Base-by-base conservation (phyloP, 192 early-diverging fungal genomes). In the Tieghemiomyces parasiticus region DNA sequence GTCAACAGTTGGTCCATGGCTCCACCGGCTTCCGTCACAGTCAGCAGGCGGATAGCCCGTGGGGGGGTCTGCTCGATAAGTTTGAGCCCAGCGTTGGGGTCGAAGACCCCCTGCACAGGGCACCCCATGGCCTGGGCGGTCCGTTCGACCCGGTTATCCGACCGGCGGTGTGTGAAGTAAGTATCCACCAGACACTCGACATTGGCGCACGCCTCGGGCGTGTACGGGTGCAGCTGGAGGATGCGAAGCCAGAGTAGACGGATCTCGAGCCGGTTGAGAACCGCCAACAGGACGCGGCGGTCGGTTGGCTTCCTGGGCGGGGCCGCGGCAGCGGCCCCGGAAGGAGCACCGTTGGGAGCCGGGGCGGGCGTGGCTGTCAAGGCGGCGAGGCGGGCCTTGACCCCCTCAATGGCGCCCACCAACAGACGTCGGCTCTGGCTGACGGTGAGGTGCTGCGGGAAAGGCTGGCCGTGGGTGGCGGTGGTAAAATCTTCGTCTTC, bases 401-500 rank as follows among this genome's bases (percentile, higher is more conserved):
- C 45, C 3, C 16, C 2, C 45, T 2, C 45, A 1, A 22, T 46
- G 45, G 45, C 45, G 16, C 22, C 19, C 2, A 22, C 12, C 2
- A 46, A 1, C 45, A 46, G 45, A 12, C 19, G 2, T n/a, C 19
- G 45, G 16, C 16, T 22, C 22, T 46, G 45, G 12, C 22, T 14
- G 2, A 22, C 19, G 16, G 22, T 14, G 10, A 46, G 16, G 19
- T 46, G 45, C 45, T 46, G 22, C 2, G 49, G 10, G 26, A 50
- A 28, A 20, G 49, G 13, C 49, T 50, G 31, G 16, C 55, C 55
- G 34, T 58, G 35, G 55, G 19, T 38, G 55, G 34, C 35, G 20
- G 31, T 38, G 19, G 35, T 35, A 30, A 58, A 58, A 58, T 58
- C 55, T 34, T 58, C 55, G 55, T 58, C 35, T n/a, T 58, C 55